A percentile compares a stretch with the other conserved stretches of the same genome.
Evolutionary conservation across 345 rosid genomes (phyloP).

Genomic region (Durio zibethinus): DNA sequence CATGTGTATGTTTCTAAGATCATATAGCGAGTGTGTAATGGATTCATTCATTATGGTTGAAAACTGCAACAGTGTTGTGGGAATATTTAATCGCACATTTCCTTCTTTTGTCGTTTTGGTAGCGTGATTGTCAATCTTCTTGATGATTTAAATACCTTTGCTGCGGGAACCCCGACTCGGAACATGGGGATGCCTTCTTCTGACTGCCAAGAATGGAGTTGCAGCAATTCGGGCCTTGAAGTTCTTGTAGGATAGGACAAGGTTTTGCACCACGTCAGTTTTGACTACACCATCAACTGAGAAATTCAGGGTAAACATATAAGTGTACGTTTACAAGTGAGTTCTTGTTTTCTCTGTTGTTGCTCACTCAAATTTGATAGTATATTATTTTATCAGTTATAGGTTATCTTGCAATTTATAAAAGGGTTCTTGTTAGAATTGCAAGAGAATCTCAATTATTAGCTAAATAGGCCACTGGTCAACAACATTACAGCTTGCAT

Average conservation of each 20-base stretch:
- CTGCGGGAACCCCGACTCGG: constrained; percentile 91
- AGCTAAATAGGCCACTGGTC: no score
- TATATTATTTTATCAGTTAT: background rate
- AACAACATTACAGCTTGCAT: no score
- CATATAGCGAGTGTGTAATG: background rate
- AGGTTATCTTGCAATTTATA: no score
- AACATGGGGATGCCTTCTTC: constrained; percentile 66
- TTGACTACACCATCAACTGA: constrained; percentile 18
- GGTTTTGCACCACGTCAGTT: constrained; percentile 18
- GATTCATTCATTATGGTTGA: background rate
- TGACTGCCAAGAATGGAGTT: constrained; percentile 70
- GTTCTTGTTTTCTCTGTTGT: background rate
- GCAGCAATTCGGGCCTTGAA: constrained; percentile 65
- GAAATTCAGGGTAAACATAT: background rate
- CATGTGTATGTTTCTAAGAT: background rate
- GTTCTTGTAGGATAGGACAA: constrained; percentile 34
- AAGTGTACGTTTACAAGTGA: background rate
- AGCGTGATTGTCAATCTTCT: background rate
- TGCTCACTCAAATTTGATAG: background rate
- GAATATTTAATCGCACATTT: background rate
- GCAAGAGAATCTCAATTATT: no score
- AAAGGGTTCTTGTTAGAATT: no score
- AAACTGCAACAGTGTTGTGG: background rate
- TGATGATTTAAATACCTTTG: constrained; percentile 8
- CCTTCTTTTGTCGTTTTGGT: background rate